Evolutionary conservation across 75 land plant genomes (phyloP), one percentile per base, ranked within the genome.

Genomic region (Selaginella tamariscina): DNA sequence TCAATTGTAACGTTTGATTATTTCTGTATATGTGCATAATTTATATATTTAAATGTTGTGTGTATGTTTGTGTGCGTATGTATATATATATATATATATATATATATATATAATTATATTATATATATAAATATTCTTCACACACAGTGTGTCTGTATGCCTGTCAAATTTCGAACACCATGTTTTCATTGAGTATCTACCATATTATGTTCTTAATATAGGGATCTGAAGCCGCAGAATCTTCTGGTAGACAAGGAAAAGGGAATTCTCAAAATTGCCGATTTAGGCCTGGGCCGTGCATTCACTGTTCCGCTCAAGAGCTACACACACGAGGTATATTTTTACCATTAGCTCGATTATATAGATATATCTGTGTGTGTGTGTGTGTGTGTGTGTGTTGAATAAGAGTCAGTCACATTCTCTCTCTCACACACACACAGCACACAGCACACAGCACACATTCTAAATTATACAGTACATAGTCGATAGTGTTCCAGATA

Each of bases 211-310:
- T n/a, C 66, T 18, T 65, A 24, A 1, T 56, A 63, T 65, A 90
- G 97, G 72, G 97, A 91, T 67, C 77, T 92, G 67, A 92, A 92
- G 70, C 98, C 98, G 28, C 98, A 92, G 78, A 92, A 88, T 74
- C 75, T 92, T 22, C 68, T 92, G 69, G 85, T 92, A 81, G 98
- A 92, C 55, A 79, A 75, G 13, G 78, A 84, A 71, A 86, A 76
- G 0, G 73, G 82, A 68, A 69, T 73, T 65, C 80, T 88, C 22
- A 93, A 93, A 32, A 82, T 93, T 24, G 98, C 89, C 20, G 98
- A 88, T 68, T 82, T 93, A 69, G 98, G 98, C 1, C 82, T 85
- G 20, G 77, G 85, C 31, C 67, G 87, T 27, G 82, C 82, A 0
- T 79, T 79, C 63, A 80, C 80, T n/a, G 64, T 84, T 55, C 87